A percentile compares a stretch with the other conserved stretches of the same genome.
These are phyloP conservation scores for Saururus chinensis DNA, from an alignment of 164 flowering plant genomes.

Conservation along the genomic window DNA sequence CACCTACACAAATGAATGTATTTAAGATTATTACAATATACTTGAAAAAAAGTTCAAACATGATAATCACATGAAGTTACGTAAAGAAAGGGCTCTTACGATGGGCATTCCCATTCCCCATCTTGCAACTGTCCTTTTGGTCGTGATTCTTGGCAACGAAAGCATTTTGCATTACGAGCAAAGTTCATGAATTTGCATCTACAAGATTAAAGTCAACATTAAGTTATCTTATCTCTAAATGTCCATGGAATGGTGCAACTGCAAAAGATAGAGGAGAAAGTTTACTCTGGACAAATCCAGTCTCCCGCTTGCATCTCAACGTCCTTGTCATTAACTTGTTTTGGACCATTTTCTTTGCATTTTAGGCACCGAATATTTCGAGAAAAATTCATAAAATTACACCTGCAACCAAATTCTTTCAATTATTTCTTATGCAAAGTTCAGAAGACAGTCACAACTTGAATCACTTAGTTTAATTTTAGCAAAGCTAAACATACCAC, in stretches of 20 bases:
- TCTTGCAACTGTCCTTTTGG: slow-evolving; percentile 52
- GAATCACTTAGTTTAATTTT: neutral
- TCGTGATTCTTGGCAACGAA: slow-evolving; percentile 47
- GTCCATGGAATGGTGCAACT: neutral
- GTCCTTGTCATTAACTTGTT: slow-evolving; percentile 20
- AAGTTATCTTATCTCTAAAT: neutral
- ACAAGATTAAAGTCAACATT: neutral
- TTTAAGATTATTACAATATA: neutral
- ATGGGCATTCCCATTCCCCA: slow-evolving; percentile 93
- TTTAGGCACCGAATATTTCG: slow-evolving; percentile 50
- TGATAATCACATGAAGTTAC: neutral
- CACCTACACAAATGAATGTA: slow-evolving; percentile 34
- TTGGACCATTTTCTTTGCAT: slow-evolving; percentile 57
- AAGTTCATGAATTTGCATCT: slow-evolving; percentile 85
- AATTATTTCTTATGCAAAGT: neutral
- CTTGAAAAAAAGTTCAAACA: neutral
- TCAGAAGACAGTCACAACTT: neutral
- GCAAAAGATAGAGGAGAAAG: neutral
- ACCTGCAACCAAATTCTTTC: slow-evolving; percentile 32
- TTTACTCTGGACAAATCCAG: slow-evolving; percentile 74
- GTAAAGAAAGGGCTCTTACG: slow-evolving; percentile 32
- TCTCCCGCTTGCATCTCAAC: slow-evolving; percentile 76
- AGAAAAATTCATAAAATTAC: slow-evolving; percentile 63
- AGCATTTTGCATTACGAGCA: slow-evolving; percentile 60
- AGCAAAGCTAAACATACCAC: neutral